phyloP scores from a whole-genome alignment of 768 basidiomycete genomes.

The Rhodotorula toruloides region DNA sequence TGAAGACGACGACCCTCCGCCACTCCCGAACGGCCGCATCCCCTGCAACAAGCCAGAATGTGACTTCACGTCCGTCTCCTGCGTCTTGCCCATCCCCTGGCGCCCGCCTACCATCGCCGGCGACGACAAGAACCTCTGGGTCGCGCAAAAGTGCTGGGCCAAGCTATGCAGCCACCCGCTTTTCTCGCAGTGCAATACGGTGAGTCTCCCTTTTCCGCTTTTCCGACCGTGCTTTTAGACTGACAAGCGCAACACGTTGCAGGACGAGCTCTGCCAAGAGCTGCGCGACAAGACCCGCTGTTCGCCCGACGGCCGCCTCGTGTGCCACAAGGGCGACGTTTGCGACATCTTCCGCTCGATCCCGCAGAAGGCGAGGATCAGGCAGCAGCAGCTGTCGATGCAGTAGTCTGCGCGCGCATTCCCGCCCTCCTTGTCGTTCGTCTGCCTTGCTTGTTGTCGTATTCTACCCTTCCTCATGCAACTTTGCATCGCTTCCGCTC shows the following conservation, averaged over 20 bases:
- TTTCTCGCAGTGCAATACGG: slow-evolving; percentile 25
- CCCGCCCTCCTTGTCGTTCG: background rate
- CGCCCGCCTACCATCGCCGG: slow-evolving; percentile 23
- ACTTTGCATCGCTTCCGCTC: no score
- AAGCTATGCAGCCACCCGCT: slow-evolving; percentile 36
- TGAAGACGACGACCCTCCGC: slow-evolving; percentile 21
- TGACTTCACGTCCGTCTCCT: slow-evolving; percentile 25
- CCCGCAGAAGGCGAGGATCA: slow-evolving; percentile 22
- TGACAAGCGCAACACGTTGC: background rate
- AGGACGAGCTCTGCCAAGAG: slow-evolving; percentile 37
- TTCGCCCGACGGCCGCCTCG: slow-evolving; percentile 33
- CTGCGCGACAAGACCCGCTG: slow-evolving; percentile 34
- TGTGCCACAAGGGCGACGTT: slow-evolving; percentile 31
- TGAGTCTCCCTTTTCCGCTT: slow-evolving; percentile 1
- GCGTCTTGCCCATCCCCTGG: slow-evolving; percentile 36
- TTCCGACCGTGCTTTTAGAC: background rate
- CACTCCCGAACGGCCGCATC: slow-evolving; percentile 11
- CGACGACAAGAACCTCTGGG: slow-evolving; percentile 31
- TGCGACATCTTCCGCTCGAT: slow-evolving; percentile 31
- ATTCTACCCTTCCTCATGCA: background rate
- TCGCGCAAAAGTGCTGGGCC: slow-evolving; percentile 34
- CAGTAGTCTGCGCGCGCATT: background rate
- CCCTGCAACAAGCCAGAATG: slow-evolving; percentile 40
- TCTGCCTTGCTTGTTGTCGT: background rate
- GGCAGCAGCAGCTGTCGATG: slow-evolving; percentile 5